Conservation (phyloP, 2,329 filamentous ascomycete species). For the Blastomyces emzantsi region DNA sequence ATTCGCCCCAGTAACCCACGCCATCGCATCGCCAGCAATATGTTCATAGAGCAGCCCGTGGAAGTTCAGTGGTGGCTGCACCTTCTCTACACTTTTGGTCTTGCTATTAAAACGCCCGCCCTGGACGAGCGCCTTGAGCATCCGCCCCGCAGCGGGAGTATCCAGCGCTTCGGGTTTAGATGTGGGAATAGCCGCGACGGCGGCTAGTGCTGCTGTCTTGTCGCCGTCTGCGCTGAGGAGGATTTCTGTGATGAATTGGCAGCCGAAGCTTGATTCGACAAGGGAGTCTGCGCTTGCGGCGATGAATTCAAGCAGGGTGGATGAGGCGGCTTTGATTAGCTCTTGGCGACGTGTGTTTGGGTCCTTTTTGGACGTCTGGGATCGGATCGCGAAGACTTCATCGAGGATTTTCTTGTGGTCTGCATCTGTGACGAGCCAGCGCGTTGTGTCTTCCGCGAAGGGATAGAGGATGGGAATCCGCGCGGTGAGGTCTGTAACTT, state of each 20-base stretch:
- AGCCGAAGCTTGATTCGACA: constrained; percentile 67
- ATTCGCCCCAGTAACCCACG: constrained; percentile 79
- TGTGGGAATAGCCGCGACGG: constrained; percentile 46
- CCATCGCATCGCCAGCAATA: constrained; percentile 56
- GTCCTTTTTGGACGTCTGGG: constrained; percentile 88
- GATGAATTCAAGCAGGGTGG: constrained; percentile 66
- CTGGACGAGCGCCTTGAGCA: constrained; percentile 85
- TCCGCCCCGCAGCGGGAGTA: constrained; percentile 60
- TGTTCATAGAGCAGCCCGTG: constrained; percentile 76
- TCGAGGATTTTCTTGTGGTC: constrained; percentile 59
- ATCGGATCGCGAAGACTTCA: constrained; percentile 70
- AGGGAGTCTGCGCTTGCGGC: constrained; percentile 58
- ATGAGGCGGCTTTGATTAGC: constrained; percentile 63
- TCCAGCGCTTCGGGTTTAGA: constrained; percentile 46
- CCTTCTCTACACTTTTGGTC: constrained; percentile 59
- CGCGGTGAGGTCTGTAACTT: constrained; percentile 40
- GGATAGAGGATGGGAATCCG: constrained; percentile 68
- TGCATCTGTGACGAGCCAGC: constrained; percentile 54
- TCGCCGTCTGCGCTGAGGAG: constrained; percentile 68
- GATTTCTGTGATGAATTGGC: constrained; percentile 75
- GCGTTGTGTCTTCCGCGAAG: constrained; percentile 55
- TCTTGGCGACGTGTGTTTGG: constrained; percentile 65
- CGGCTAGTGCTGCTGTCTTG: constrained; percentile 63
- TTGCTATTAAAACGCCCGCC: constrained; percentile 77
- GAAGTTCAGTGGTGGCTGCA: constrained; percentile 72